Conservation (phyloP, 495 filamentous ascomycete genomes). For the Annulohypoxylon moriforme region DNA sequence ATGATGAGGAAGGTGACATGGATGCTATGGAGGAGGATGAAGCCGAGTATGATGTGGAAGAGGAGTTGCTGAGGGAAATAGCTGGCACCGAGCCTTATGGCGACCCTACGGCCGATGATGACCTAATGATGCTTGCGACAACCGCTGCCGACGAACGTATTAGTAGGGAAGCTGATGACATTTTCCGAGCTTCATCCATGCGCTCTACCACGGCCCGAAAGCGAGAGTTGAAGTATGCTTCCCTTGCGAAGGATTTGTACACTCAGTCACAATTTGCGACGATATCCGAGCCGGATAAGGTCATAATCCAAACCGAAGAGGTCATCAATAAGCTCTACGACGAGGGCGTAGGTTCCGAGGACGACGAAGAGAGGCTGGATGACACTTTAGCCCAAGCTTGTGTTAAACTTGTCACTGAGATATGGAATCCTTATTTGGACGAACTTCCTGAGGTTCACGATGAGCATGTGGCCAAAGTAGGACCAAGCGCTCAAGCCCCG, state of each 20-base stretch:
- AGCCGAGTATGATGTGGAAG: slow-evolving; percentile 44
- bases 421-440: slow-evolving; percentile 68
- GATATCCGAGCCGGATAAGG: slow-evolving; percentile 60
- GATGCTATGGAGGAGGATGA: slow-evolving; percentile 50
- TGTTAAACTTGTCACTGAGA: slow-evolving; percentile 60
- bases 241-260: slow-evolving; percentile 64
- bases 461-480: slow-evolving; percentile 68
- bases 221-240: slow-evolving; percentile 58
- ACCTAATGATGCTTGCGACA: slow-evolving; percentile 59
- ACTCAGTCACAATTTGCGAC: slow-evolving; percentile 56
- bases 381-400: slow-evolving; percentile 66
- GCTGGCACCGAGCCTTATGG: slow-evolving; percentile 35
- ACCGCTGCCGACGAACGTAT: slow-evolving; percentile 60
- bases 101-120: slow-evolving; percentile 43
- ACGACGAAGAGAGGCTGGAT: slow-evolving; percentile 66
- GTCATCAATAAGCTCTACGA: slow-evolving; percentile 65
- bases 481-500: slow-evolving; percentile 68
- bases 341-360: slow-evolving; percentile 63
- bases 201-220: slow-evolving; percentile 46
- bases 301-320: slow-evolving; percentile 68
- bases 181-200: slow-evolving; percentile 57
- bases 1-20: slow-evolving; percentile 53
- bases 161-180: slow-evolving; percentile 58
- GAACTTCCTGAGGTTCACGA: slow-evolving; percentile 59
- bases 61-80: slow-evolving; percentile 44